Conservation (phyloP, 768 basidiomycete species). For the Cystobasidium onofrii region DNA sequence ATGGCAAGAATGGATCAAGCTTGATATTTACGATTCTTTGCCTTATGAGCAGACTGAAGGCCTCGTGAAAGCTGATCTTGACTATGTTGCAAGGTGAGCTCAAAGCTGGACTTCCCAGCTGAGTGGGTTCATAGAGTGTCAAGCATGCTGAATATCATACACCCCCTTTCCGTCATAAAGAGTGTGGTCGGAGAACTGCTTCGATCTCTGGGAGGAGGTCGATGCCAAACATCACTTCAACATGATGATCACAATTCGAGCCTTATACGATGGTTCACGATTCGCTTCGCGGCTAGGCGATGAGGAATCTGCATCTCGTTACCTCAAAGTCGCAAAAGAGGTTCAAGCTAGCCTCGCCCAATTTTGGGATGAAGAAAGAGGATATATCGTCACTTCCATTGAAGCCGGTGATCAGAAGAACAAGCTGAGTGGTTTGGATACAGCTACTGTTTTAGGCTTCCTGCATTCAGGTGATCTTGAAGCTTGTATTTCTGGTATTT, state of each 20-base stretch:
- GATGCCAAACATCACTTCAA: slow-evolving; percentile 40
- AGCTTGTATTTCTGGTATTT: not conserved
- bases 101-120: no score
- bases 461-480: slow-evolving; percentile 17
- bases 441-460: slow-evolving; percentile 23
- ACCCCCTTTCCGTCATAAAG: no score
- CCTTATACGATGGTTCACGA: slow-evolving; percentile 33
- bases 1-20: slow-evolving; percentile 28
- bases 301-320: slow-evolving; percentile 18
- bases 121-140: not conserved
- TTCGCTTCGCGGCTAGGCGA: slow-evolving; percentile 33
- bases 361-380: slow-evolving; percentile 36
- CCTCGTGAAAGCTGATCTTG: slow-evolving; percentile 40
- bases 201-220: slow-evolving; percentile 42
- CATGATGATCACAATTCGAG: slow-evolving; percentile 36
- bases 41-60: slow-evolving; percentile 30
- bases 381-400: not conserved
- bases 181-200: slow-evolving; percentile 10
- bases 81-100: slow-evolving; percentile 32
- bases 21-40: slow-evolving; percentile 33
- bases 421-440: slow-evolving; percentile 1
- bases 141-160: no score
- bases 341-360: slow-evolving; percentile 30
- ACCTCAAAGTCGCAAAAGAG: slow-evolving; percentile 27
- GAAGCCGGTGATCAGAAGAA: slow-evolving; percentile 5